Evolutionary conservation across 2,329 filamentous ascomycete genomes (phyloP), one percentile per base, ranked within the genome.

Genomic region (Apiospora hydei): DNA sequence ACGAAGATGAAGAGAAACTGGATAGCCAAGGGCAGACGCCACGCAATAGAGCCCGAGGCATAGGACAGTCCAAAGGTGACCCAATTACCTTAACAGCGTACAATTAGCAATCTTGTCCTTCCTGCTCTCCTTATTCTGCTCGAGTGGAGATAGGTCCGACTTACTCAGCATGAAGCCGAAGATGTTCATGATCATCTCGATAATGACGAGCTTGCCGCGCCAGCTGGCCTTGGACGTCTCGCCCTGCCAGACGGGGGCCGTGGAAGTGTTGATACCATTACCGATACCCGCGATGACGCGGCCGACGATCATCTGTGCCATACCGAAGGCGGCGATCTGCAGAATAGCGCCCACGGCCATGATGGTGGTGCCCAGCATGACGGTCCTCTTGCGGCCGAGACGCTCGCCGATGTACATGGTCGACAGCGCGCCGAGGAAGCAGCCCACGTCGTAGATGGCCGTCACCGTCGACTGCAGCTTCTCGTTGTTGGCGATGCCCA

Each of bases 361-460:
- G 53, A 83, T 75, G 24, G 73, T 74, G 10, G 79, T 79, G 51
- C 81, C 81, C 38, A 78, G 71, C 34, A 80, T 75, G 57, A 83
- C 77, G 8, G 79, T 79, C 66, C 77, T 79, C 74, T 80, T 78
- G 38, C 81, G 77, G 6, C 81, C 82, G 8, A 82, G 72, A 30
- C 74, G 75, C 71, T 83, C 81, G 44, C 81, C 81, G 70, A 82
- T 72, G 66, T 77, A 76, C 41, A 81, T 77, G n/a, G 78, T 78
- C 14, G 76, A 74, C 14, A 83, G 73, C 41, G 81, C 79, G 21
- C 89, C 89, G 61, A 90, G 80, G 78, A 91, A 90, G 77, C 88
- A 90, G 11, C 88, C 88, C 44, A 91, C 83, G 74, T 90, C 87
- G 77, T 90, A 90, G 70, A 89, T 86, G 1, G 88, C 88, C 0